Evolutionary conservation across 2,329 filamentous ascomycete species (phyloP).

Genomic region (Aureobasidium sp.): DNA sequence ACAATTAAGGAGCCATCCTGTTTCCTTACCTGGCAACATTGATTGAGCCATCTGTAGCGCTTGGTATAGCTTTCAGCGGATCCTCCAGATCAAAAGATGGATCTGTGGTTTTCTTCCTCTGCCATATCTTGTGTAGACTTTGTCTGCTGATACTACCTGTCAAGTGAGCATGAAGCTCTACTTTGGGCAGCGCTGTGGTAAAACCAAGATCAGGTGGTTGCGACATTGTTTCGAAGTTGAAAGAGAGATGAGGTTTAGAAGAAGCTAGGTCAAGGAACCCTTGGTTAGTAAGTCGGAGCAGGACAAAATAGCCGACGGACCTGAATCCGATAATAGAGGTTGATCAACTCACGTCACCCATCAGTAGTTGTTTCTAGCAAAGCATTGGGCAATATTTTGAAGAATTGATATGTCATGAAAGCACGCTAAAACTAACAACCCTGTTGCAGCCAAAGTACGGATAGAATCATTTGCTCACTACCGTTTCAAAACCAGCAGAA

Average conservation of each 20-base stretch:
- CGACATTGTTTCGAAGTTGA: not conserved
- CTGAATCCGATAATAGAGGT: too few relatives aligned
- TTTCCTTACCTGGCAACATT: constrained; percentile 8
- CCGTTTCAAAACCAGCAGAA: not conserved
- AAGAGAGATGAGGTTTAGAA: not conserved
- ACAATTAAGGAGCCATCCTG: not conserved
- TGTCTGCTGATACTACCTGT: constrained; percentile 69
- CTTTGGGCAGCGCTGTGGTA: constrained; percentile 35
- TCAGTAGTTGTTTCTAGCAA: not conserved
- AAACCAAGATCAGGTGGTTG: constrained; percentile 21
- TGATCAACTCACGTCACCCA: too few relatives aligned
- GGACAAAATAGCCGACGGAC: not conserved
- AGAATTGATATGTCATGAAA: not conserved
- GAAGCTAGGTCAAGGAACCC: too few relatives aligned
- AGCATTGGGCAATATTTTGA: not conserved
- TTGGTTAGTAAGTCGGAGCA: too few relatives aligned
- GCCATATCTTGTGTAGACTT: constrained; percentile 70
- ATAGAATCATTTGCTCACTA: not conserved
- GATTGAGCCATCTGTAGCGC: constrained; percentile 43
- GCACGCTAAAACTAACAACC: not conserved
- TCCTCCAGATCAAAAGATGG: constrained; percentile 54
- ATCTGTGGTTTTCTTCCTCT: constrained; percentile 44
- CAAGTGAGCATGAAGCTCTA: constrained; percentile 69
- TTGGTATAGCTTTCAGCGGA: constrained; percentile 61
- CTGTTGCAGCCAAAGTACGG: not conserved